Evolutionary conservation across 495 filamentous ascomycete genomes (phyloP), one percentile per base, ranked within the genome.

Genomic region (Bombardia bombarda): DNA sequence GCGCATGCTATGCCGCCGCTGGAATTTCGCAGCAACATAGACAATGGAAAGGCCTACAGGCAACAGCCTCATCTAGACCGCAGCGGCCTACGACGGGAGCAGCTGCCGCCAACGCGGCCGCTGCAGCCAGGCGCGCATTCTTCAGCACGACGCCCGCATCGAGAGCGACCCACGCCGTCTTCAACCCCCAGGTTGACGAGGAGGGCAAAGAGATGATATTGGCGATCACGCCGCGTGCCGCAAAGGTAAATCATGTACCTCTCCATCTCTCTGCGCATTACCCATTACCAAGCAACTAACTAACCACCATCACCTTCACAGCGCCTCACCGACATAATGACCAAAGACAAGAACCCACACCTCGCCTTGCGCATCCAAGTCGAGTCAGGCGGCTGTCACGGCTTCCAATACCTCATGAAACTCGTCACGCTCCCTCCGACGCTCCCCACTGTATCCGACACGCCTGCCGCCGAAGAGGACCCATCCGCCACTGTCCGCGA

Each of bases 381-480:
- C 21, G 86, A 92, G 47, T 83, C 78, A 35, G 92, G 92, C 45
- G 92, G 92, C 26, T 98, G 92, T 63, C 93, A 98, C 66, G 92
- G 92, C 16, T 97, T 98, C 66, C 92, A 98, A 62, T 98, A 96
- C 56, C 72, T 93, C 21, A 94, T 98, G 84, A 84, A 83, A 5
- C 75, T 95, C 5, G 82, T 85, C 18, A 78, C 70, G 3, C 61
- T 78, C 0, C 74, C 74, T 0, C 38, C 62, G 8, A 38, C 75
- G 51, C 45, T 69, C 1, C 55, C 60, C 13, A 34, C 47, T 10
- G 19, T 32, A 43, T 16, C 48, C 47, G 16, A 46, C 57, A n/a
- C n/a, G n/a, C n/a, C n/a, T 38, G 4, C 57, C 24, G 25, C 57
- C 39, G 32, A 53, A 20, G 40, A 60, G 33, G 30, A 62, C 31